Base-by-base conservation (phyloP, 202 grass and related monocot genomes). In the Hordeum pubiflorum region DNA sequence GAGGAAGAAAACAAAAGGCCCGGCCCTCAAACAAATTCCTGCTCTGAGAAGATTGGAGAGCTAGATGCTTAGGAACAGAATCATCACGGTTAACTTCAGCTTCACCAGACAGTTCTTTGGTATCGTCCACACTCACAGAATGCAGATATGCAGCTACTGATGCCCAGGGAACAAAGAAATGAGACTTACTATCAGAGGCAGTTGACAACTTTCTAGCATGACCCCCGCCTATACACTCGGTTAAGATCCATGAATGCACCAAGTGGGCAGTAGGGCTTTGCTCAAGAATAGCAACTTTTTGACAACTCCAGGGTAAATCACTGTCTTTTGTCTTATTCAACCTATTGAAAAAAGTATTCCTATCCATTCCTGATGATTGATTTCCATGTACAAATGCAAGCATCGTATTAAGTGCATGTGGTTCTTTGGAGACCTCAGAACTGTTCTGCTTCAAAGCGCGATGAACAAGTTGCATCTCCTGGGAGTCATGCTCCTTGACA, bases 81-180 rank as follows among this genome's bases (percentile, higher is more conserved):
- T 86, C 75, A 15, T 76, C 82, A 86, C 62, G 66, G 64, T 86
- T 92, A 76, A 58, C 50, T 90, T 92, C 93, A 72, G 62, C 75
- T 59, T 86, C 86, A 75, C 73, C 86, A 75, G 73, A 70, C 86
- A 85, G 81, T 33, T 90, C 84, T 74, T 92, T 88, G 64, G 84
- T 78, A 89, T 91, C 84, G 9, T 87, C 93, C 64, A 92, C 66
- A 81, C 82, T 83, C 68, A 84, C 90, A 68, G 94, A 94, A 75
- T 92, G 82, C 76, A 97, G 75, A 86, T 94, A 97, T 41, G 94
- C 94, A 82, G 90, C 94, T 86, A 97, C 91, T 76, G 89, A 97
- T 80, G 92, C 91, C 94, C 94, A 97, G 15, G 94, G 94, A 74
- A 97, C 88, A 81, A 97, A 97, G 75, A 94, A 92, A 77, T 92